Conservation (phyloP, 352 stramenopile species). For the Phytopythium delawarense region DNA sequence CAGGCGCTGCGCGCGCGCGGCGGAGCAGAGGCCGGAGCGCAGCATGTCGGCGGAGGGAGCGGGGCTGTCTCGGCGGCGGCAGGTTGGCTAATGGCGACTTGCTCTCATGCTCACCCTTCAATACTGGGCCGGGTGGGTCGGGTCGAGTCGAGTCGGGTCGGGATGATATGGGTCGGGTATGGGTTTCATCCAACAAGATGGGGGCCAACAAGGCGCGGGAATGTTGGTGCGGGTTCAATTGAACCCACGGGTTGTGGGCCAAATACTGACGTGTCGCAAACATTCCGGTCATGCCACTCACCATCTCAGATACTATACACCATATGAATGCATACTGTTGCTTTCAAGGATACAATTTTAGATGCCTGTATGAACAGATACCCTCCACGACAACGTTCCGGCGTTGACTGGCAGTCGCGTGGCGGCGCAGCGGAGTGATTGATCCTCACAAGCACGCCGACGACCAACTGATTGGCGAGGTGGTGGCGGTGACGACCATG, state of each 20-base stretch:
- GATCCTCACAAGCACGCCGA: background rate
- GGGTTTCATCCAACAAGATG: background rate
- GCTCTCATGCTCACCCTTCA: background rate
- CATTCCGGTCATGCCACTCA: background rate
- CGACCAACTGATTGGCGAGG: background rate
- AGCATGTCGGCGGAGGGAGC: conserved; percentile 23
- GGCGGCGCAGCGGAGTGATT: background rate
- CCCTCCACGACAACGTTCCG: background rate
- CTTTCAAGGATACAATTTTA: too few relatives aligned
- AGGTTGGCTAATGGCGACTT: background rate
- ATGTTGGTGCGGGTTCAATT: background rate
- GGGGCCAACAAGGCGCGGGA: background rate
- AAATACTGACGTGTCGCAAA: background rate
- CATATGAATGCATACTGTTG: background rate
- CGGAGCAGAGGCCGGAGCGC: conserved; percentile 37
- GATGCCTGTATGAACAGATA: background rate
- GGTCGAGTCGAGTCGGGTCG: background rate
- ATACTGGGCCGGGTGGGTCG: background rate
- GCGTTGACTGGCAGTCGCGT: background rate
- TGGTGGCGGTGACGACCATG: conserved; percentile 25
- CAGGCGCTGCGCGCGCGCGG: conserved; percentile 29
- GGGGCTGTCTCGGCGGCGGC: background rate
- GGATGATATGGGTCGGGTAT: too few relatives aligned
- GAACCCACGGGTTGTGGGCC: too few relatives aligned
- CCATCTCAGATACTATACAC: background rate